phyloP scores from a whole-genome alignment of 352 stramenopile species.

The Phytophthora macrochlamydospora region DNA sequence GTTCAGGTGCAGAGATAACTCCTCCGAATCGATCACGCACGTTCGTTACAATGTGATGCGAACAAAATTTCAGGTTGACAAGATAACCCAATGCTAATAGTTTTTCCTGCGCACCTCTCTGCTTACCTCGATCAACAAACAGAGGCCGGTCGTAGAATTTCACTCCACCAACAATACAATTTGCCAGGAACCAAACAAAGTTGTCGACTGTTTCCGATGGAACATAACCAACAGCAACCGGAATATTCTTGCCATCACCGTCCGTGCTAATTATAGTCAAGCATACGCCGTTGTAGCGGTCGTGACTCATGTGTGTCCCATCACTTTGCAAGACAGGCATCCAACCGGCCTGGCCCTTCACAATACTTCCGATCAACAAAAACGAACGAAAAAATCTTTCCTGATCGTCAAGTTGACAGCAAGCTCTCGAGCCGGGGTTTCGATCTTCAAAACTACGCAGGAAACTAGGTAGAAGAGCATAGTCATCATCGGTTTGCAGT shows the following conservation, averaged over 20 bases:
- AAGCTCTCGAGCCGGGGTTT: no score
- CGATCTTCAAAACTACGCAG: no score
- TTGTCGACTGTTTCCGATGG: background rate
- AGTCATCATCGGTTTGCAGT: no score
- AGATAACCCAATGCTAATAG: background rate
- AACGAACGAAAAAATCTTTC: no score
- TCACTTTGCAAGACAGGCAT: no score
- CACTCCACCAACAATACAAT: background rate
- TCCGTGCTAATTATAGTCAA: background rate
- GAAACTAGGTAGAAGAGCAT: no score
- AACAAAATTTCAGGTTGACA: background rate
- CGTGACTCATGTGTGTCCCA: no score
- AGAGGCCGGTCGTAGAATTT: background rate
- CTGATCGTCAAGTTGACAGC: no score
- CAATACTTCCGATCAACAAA: no score
- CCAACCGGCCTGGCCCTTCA: no score
- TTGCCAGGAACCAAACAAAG: background rate
- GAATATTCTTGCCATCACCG: background rate
- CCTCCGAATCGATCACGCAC: background rate
- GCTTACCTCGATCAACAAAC: background rate
- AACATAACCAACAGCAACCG: background rate
- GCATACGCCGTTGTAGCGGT: no score
- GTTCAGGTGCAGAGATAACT: background rate
- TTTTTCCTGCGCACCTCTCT: background rate
- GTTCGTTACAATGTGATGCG: background rate